Evolutionary conservation across 129 eudicot species (phyloP), one percentile per base, ranked within the genome.

Genomic region (Centella asiatica): DNA sequence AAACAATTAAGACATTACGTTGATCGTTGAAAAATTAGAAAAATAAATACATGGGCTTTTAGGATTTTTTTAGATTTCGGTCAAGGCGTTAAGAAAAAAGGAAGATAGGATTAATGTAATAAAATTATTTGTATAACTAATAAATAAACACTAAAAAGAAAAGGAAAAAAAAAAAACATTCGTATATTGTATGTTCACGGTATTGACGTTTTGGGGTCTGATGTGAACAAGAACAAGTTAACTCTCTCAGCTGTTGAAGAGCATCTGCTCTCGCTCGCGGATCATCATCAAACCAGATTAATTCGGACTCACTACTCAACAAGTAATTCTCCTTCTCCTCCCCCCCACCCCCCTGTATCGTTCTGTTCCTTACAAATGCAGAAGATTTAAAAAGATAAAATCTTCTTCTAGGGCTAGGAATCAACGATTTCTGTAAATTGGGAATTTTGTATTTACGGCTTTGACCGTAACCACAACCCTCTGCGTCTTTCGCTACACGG

Each of bases 391-490:
- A 3, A 3, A 9, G 4, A 9, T 22, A 4, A 11, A 47, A 69
- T 48, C 57, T 6, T 37, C 64, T 69, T 57, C 59, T 69, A 64
- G 80, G 80, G 60, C 62, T 68, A 44, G 60, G 70, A 55, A 27
- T 3, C 2, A 6, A 11, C 39, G 28, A 26, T 27, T 44, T 47
- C 27, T 46, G 42, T 40, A 39, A 47, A 32, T 6, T 18, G n/a
- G 14, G 32, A n/a, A 44, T 33, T 61, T 34, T 11, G 5, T 60
- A 15, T 24, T 33, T 10, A 19, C 28, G 61, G 25, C 27, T 46
- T 57, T 26, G 45, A n/a, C 60, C 15, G 13, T 8, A n/a, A 15
- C 15, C 52, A 50, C n/a, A 0, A n/a, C 28, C 13, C 66, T 73
- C 28, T 22, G 44, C 48, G 52, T 60, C 22, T 37, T 37, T 37